Base-by-base conservation (phyloP, 192 early-diverging fungal species). In the Coemansia aciculifera region DNA sequence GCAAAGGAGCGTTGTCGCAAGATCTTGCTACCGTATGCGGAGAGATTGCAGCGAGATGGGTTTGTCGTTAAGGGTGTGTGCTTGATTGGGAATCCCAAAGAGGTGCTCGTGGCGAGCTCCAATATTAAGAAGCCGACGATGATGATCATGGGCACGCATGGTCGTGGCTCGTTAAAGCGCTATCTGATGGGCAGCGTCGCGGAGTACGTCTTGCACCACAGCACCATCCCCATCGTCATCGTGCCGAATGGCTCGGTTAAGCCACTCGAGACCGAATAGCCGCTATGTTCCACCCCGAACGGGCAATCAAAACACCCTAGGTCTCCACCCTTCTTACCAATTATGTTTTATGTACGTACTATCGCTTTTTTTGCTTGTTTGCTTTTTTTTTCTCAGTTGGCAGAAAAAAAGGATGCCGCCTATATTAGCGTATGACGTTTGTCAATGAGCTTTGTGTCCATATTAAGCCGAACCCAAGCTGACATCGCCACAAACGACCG, bases 81-180 rank as follows among this genome's bases (percentile, higher is more conserved):
- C 39, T 43, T 81, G 54, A 81, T 81, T n/a, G 79, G 79, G 29
- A 81, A 81, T 38, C 74, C 79, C 32, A 81, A 81, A 39, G 79
- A 81, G 57, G 79, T 81, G 44, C 74, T 81, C 10, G 79, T 81
- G n/a, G 74, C 74, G 34, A 81, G 71, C 71, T 64, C 74, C 21
- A 81, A 76, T 21, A 65, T 76, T 34, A 81, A 81, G 40, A 76
- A 91, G 52, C 90, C 90, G 38, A 80, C 86, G 1, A 86, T 89
- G 80, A 71, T 91, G 27, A 84, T 91, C 63, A 89, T 91, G 59
- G 90, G 90, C 48, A 89, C 89, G 2, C 79, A 87, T 64, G 90
- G 90, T n/a, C 83, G 87, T 3, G 88, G 85, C 32, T 74, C 84
- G 2, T 68, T 90, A 31, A 89, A 89, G 71, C 83, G 88, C 37